Conservation (phyloP, 257 asterid genomes). For the Forsythia suspensa region DNA sequence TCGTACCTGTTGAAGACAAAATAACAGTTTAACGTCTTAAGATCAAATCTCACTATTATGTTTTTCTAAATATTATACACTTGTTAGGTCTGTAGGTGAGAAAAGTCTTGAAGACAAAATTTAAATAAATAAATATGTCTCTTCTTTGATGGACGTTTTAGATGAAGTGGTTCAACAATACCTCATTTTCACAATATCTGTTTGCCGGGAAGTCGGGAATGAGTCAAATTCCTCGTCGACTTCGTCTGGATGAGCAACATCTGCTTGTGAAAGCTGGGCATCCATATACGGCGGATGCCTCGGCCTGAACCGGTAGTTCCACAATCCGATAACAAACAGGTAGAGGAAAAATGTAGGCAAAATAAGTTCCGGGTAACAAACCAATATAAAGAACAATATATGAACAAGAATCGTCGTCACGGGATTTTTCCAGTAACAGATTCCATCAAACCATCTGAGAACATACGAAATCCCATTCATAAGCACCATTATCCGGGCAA, state of each 20-base stretch:
- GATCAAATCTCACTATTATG: background rate
- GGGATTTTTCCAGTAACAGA: constrained; percentile 80
- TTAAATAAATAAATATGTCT: background rate
- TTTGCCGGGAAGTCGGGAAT: constrained; percentile 61
- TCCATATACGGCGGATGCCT: constrained; percentile 86
- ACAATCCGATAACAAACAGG: constrained; percentile 73
- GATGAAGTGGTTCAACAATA: background rate
- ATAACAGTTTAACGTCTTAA: background rate
- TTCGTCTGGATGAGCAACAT: constrained; percentile 65
- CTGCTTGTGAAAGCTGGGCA: constrained; percentile 79
- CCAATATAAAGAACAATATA: constrained; percentile 64
- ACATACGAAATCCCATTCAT: constrained; percentile 57
- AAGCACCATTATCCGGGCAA: constrained; percentile 68
- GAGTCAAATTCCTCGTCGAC: constrained; percentile 85
- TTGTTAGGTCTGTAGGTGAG: background rate
- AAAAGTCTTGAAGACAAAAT: background rate
- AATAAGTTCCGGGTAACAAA: constrained; percentile 77
- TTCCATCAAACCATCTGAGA: constrained; percentile 61
- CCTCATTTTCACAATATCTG: constrained; percentile 65
- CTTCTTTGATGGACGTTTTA: background rate
- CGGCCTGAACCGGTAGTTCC: constrained; percentile 77
- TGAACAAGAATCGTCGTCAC: constrained; percentile 76
- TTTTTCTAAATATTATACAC: background rate
- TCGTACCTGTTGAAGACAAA: constrained; percentile 35
- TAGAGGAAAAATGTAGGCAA: constrained; percentile 80